Evolutionary conservation across 345 rosid species (phyloP).

Genomic region (Salix exigua): DNA sequence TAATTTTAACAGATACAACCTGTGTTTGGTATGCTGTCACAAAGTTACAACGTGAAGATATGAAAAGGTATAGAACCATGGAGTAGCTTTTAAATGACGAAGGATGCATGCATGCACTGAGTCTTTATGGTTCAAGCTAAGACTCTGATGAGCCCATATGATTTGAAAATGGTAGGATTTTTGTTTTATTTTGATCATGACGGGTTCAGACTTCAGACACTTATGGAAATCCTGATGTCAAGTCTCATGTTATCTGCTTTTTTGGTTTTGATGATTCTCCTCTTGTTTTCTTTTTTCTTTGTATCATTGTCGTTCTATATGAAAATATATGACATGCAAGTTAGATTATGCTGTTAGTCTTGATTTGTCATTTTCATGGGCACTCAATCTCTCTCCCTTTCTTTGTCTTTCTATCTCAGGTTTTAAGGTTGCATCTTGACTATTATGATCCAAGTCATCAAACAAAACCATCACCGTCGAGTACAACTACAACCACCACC

Average conservation of each 20-base stretch:
- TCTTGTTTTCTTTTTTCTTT: neutral
- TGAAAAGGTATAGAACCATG: neutral
- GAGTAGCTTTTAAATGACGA: neutral
- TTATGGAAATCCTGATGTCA: neutral
- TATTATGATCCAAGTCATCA: slow-evolving; percentile 37
- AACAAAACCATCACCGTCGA: slow-evolving; percentile 11
- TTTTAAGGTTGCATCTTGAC: slow-evolving; percentile 72
- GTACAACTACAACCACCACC: slow-evolving; percentile 14
- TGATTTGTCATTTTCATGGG: neutral
- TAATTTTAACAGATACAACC: neutral
- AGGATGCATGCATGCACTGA: neutral
- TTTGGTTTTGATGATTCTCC: neutral
- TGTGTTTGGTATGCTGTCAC: neutral
- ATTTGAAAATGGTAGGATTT: neutral
- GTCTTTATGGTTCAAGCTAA: neutral
- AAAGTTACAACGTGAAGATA: neutral
- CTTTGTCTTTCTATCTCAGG: slow-evolving; percentile 32
- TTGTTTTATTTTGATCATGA: neutral
- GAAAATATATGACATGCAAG: neutral
- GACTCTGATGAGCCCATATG: neutral
- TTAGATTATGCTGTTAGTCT: neutral
- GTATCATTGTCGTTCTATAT: neutral
- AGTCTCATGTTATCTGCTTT: too few relatives aligned
- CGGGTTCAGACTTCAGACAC: neutral
- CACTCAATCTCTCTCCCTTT: neutral